A percentile compares a stretch with the other conserved stretches of the same genome.
phyloP scores from a whole-genome alignment of 345 rosid genomes.

The Aegle marmelos region DNA sequence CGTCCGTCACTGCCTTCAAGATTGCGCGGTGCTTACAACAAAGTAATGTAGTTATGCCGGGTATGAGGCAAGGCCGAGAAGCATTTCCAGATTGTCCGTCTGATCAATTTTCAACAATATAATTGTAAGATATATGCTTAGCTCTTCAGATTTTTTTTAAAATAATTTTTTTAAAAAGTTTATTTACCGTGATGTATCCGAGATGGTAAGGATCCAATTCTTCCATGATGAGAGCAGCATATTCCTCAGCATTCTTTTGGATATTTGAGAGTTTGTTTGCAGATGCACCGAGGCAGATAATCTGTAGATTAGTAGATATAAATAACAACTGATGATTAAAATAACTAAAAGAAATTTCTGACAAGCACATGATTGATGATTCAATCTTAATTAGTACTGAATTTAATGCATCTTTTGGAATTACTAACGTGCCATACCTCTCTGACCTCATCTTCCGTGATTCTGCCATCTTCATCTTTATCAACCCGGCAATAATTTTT shows the following conservation, averaged over 20 bases:
- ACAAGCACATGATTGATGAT: slow-evolving; percentile 13
- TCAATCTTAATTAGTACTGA: too few relatives aligned
- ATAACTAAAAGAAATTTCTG: neutral
- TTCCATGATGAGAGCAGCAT: slow-evolving; percentile 80
- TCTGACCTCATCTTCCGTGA: slow-evolving; percentile 63
- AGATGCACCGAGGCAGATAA: slow-evolving; percentile 69
- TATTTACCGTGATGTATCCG: slow-evolving; percentile 70
- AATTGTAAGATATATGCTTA: neutral
- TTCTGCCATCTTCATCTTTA: slow-evolving; percentile 66
- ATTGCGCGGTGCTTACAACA: neutral
- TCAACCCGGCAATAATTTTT: slow-evolving; percentile 56
- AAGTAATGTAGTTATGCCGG: too few relatives aligned
- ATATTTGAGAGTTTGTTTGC: slow-evolving; percentile 62
- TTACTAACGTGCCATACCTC: slow-evolving; percentile 36
- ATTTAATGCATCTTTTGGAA: too few relatives aligned
- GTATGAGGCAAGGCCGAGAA: slow-evolving; percentile 17
- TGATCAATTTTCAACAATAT: slow-evolving; percentile 20
- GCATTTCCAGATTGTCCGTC: slow-evolving; percentile 44
- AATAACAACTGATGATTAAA: too few relatives aligned
- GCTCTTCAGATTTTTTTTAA: too few relatives aligned
- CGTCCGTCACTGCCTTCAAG: too few relatives aligned
- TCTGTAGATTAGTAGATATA: slow-evolving; percentile 53
- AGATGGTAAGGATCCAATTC: slow-evolving; percentile 69
- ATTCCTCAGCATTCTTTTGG: slow-evolving; percentile 72
- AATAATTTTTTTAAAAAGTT: too few relatives aligned